Conservation (phyloP, 345 rosid species). For the Syzygium oleosum region DNA sequence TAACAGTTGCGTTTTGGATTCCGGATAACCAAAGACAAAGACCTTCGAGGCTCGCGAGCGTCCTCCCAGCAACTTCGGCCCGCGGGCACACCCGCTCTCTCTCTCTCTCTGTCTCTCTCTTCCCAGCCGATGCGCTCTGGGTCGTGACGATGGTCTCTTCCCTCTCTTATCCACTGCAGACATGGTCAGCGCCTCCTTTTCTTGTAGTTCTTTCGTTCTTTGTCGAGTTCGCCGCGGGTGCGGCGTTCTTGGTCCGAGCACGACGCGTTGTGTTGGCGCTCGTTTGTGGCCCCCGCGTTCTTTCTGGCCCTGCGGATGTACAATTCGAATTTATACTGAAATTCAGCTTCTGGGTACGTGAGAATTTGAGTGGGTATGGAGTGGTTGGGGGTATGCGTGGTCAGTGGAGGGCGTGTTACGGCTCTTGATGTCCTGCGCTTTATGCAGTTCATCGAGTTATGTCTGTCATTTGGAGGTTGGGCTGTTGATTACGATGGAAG, state of each 20-base stretch:
- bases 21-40: background rate
- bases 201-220: background rate
- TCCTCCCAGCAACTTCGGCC: background rate
- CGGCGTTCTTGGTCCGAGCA: background rate
- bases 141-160: constrained; percentile 54
- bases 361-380: background rate
- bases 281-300: accelerated
- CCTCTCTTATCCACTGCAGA: constrained; percentile 44
- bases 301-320: background rate
- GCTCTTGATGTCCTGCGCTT: background rate
- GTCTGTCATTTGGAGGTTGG: background rate
- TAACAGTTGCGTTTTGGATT: background rate
- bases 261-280: background rate
- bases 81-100: background rate
- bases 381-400: background rate
- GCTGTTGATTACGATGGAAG: background rate
- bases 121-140: background rate
- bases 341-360: background rate
- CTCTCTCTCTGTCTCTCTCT: background rate
- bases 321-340: background rate
- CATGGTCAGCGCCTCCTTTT: constrained; percentile 28
- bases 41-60: background rate
- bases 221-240: background rate
- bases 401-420: background rate
- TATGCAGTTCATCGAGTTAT: background rate